Base-by-base conservation (phyloP, 2,329 filamentous ascomycete species). In the Furcasterigmium furcatum region DNA sequence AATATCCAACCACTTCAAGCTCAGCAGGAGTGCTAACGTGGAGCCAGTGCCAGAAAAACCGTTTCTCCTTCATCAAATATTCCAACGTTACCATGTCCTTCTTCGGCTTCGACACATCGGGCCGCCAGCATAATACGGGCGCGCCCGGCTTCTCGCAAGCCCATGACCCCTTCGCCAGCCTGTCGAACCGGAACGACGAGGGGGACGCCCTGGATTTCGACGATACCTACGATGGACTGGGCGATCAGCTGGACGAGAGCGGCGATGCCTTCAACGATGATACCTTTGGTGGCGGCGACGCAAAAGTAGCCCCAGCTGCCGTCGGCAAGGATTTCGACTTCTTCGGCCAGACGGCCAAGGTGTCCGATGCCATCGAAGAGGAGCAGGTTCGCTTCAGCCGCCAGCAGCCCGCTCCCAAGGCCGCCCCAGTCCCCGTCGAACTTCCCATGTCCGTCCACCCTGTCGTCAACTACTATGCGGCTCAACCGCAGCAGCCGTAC, bases 291-390 rank as follows among this genome's bases (percentile, higher is more conserved):
- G 62, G 61, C 24, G 59, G 57, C 16, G n/a, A n/a, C n/a, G n/a
- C n/a, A n/a, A n/a, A n/a, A n/a, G n/a, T n/a, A n/a, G 51, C 67
- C 48, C 68, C 67, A 46, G 69, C 66, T 29, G 70, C 64, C 16
- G 81, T 94, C 48, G 91, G 91, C 61, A 95, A 88, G 64, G 92
- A 99, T 66, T 97, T 97, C 59, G 94, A 99, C 66, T 99, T 97
- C 69, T 95, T 95, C 54, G 91, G 91, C 34, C 85, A 88, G 60
- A 99, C 94, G 7, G 91, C 91, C 47, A 84, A 91, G 66, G 88
- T 96, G 34, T 79, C 91, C 18, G 79, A 85, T 68, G 91, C 87
- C 29, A 87, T 99, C 56, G 87, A 90, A 53, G 91, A 97, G 66
- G 94, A 97, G 69, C 88, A 96, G 61, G 74, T 91, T 58, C 84